Percentiles rank a stretch among this genome's conserved stretches.
phyloP scores from a whole-genome alignment of 1,284 basidiomycete species.

The Boletus albobrunnescens region DNA sequence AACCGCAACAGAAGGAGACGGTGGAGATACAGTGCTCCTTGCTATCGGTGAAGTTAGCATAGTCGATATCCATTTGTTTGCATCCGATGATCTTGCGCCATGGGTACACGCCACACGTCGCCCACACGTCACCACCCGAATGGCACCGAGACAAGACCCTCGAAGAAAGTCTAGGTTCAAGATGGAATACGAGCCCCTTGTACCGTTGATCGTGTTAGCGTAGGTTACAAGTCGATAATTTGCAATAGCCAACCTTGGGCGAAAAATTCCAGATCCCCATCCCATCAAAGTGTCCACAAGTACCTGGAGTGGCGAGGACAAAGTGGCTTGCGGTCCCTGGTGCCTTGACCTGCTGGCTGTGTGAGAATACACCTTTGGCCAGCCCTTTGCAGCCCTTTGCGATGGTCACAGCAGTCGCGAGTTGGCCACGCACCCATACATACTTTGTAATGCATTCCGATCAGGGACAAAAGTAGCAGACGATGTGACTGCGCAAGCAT shows the following conservation, averaged over 20 bases:
- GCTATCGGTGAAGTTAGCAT: neutral
- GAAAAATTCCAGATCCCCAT: neutral
- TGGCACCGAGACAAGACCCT: neutral
- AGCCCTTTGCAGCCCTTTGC: conserved; percentile 6
- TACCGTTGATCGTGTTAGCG: neutral
- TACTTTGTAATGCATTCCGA: neutral
- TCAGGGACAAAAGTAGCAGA: neutral
- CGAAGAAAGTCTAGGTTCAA: neutral
- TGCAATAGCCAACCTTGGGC: neutral
- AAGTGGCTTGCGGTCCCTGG: conserved; percentile 20
- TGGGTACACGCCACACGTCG: neutral
- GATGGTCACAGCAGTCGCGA: conserved; percentile 7
- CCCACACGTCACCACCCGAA: neutral
- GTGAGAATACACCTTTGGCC: conserved; percentile 9
- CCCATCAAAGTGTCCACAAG: conserved; percentile 3
- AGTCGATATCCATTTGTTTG: neutral
- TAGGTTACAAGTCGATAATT: neutral
- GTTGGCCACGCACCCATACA: conserved; percentile 13
- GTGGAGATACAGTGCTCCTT: conserved; percentile 12
- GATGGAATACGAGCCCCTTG: neutral
- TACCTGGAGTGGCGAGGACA: neutral
- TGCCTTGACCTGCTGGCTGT: conserved; percentile 22
- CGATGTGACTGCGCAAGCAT: neutral
- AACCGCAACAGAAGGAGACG: neutral
- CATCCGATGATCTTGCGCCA: neutral